These are phyloP conservation scores for Suillus subalutaceus DNA, from an alignment of 768 basidiomycete species.

Conservation along the genomic window DNA sequence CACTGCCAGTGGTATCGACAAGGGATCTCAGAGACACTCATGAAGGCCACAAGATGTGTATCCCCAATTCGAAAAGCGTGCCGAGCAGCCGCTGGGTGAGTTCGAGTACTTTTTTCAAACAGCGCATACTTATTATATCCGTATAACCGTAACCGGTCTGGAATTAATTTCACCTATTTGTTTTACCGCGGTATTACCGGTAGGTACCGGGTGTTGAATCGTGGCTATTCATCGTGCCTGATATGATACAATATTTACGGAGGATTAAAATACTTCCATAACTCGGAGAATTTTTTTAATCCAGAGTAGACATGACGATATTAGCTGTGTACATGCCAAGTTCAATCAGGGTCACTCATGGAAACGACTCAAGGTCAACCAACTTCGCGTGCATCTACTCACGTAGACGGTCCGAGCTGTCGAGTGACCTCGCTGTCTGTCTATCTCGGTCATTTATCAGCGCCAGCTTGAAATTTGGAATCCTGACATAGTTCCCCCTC, in stretches of 20 bases:
- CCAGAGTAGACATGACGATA: background rate
- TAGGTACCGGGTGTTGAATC: background rate
- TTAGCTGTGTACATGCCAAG: background rate
- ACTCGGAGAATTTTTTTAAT: background rate
- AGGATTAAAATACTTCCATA: constrained; percentile 1
- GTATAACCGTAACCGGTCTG: no score
- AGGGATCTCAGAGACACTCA: background rate
- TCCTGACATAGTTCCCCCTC: background rate
- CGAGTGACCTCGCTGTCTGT: background rate
- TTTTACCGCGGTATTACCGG: background rate
- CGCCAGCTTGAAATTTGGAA: background rate
- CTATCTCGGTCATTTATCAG: background rate
- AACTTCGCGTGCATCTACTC: background rate
- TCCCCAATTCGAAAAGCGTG: no score
- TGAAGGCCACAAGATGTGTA: background rate
- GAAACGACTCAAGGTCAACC: no score
- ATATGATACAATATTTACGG: background rate
- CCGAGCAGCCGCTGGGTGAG: no score
- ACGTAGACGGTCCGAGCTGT: constrained; percentile 2
- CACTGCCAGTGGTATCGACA: background rate
- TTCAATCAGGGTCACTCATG: background rate
- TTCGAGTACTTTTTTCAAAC: no score
- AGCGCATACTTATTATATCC: no score
- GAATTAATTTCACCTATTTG: background rate
- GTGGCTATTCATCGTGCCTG: background rate